Evolutionary conservation across 805 yeast genomes (phyloP), one percentile per base, ranked within the genome.

Genomic region (Torulaspora delbrueckii): DNA sequence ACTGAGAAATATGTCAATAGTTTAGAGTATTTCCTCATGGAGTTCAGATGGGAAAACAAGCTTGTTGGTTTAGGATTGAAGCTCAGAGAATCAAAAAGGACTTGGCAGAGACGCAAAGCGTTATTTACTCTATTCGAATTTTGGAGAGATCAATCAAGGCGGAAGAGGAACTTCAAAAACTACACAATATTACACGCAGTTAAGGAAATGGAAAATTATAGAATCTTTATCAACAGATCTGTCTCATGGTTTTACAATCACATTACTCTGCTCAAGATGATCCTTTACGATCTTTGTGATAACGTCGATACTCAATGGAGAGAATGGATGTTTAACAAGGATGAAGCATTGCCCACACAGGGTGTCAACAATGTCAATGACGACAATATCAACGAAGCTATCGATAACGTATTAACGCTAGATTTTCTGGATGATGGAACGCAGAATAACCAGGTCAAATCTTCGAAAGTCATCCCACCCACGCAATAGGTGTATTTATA

Each of bases 161-260:
- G 58, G 24, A 63, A 65, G 47, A 56, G 69, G 43, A 50, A 54
- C 10, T 62, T 63, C 30, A 42, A 46, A 2, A 48, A 55, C 30
- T 65, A 47, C 45, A 61, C 67, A 1, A 56, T 65, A 32, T 38
- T 62, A 37, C 69, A 65, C 50, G 63, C 66, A n/a, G 64, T 63
- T 5, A 63, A 62, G 43, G 69, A 65, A 41, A 60, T 65, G 67
- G 69, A 65, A 51, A 62, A 62, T 43, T 65, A 65, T 39, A 53
- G 69, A 42, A 55, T 63, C 3, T 63, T 65, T 45, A 62, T 65
- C 31, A 62, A 60, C 42, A 51, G 67, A 44, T 65, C 69, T 1
- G 69, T 65, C 2, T 65, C 69, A 3, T 65, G 69, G 69, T 65
- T 65, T 34, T 65, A 65, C 43, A 65, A 65, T 46, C 69, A 65